phyloP scores from a whole-genome alignment of 116 monocot genomes.

The Trichopus zeylanicus region DNA sequence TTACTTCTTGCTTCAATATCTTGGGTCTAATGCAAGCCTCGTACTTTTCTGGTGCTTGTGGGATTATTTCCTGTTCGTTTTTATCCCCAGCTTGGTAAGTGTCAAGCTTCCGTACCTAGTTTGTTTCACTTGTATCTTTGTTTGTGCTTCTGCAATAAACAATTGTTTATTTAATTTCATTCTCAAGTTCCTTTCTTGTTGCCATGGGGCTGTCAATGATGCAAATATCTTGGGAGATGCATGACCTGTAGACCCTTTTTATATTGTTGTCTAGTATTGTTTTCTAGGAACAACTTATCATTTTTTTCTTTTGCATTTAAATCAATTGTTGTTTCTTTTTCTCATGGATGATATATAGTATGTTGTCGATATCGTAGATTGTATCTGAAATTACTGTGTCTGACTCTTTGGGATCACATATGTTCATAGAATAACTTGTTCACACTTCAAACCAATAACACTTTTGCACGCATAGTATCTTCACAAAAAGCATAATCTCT shows the following conservation, averaged over 20 bases:
- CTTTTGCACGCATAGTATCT: too few relatives aligned
- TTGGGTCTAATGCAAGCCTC: slow-evolving; percentile 49
- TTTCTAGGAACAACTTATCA: too few relatives aligned
- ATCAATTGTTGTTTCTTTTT: too few relatives aligned
- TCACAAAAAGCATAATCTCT: too few relatives aligned
- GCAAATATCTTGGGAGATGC: not conserved
- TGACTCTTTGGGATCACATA: too few relatives aligned
- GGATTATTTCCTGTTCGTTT: slow-evolving; percentile 96
- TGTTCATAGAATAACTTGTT: too few relatives aligned
- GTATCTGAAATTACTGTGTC: too few relatives aligned
- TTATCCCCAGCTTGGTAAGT: slow-evolving; percentile 77
- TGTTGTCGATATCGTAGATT: too few relatives aligned
- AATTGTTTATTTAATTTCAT: too few relatives aligned
- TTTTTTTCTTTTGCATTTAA: too few relatives aligned
- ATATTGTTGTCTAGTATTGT: not conserved
- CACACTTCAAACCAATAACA: too few relatives aligned
- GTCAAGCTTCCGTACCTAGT: not conserved
- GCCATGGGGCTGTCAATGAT: not conserved
- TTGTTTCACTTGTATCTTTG: not conserved
- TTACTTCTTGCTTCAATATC: slow-evolving; percentile 84
- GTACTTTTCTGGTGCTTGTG: slow-evolving; percentile 87
- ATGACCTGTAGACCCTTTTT: not conserved
- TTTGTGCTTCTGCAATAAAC: not conserved
- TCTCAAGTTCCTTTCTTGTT: not conserved
- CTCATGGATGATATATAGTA: too few relatives aligned